These are phyloP conservation scores for Paramyrothecium roridum DNA, from an alignment of 2,329 filamentous ascomycete species.

Conservation along the genomic window DNA sequence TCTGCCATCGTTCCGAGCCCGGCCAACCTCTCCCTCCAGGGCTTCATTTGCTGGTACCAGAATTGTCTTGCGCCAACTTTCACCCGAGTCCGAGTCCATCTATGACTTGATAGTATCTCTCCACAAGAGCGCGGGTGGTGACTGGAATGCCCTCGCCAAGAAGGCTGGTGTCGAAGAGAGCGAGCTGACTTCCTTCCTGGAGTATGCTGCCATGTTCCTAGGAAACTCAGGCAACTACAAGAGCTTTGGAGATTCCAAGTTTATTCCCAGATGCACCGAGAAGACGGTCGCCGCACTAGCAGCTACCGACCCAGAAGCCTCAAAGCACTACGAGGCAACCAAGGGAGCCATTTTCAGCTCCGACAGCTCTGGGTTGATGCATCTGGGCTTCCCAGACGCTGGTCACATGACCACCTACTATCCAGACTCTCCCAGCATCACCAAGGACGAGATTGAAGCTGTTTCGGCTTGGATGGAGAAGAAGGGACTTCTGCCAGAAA, in stretches of 20 bases:
- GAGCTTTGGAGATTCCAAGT: slow-evolving; percentile 82
- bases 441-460: slow-evolving; percentile 69
- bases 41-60: slow-evolving; percentile 75
- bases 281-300: slow-evolving; percentile 64
- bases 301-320: slow-evolving; percentile 55
- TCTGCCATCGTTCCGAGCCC: not conserved
- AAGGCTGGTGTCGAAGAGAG: slow-evolving; percentile 63
- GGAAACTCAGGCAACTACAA: slow-evolving; percentile 85
- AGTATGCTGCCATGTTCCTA: slow-evolving; percentile 76
- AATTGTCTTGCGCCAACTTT: slow-evolving; percentile 77
- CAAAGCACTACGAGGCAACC: slow-evolving; percentile 64
- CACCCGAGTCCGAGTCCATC: slow-evolving; percentile 76
- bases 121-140: slow-evolving; percentile 61
- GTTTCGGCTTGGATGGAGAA: slow-evolving; percentile 71
- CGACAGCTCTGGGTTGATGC: slow-evolving; percentile 61
- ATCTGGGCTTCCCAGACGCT: slow-evolving; percentile 70
- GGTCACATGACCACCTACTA: slow-evolving; percentile 83
- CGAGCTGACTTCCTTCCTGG: slow-evolving; percentile 66
- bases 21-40: slow-evolving; percentile 35
- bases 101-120: slow-evolving; percentile 77
- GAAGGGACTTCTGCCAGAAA: slow-evolving; percentile 70
- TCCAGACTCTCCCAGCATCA: slow-evolving; percentile 71
- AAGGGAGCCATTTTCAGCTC: slow-evolving; percentile 71
- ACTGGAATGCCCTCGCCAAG: slow-evolving; percentile 66
- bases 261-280: slow-evolving; percentile 68